Conservation (phyloP, 1,284 basidiomycete species). For the Termitomyces sp. region DNA sequence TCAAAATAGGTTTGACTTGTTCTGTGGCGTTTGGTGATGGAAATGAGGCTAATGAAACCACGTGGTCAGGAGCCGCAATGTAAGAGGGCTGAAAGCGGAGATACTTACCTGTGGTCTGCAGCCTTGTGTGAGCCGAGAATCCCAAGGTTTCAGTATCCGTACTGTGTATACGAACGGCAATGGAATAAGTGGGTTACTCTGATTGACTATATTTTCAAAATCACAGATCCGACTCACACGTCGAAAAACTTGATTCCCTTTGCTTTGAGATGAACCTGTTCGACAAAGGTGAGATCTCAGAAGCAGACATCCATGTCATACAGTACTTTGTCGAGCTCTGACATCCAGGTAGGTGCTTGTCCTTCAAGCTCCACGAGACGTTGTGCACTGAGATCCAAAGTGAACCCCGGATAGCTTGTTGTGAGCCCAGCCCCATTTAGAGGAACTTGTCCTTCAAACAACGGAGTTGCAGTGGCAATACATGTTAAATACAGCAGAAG, state of each 20-base stretch:
- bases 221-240: constrained; percentile 48
- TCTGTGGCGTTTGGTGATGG: constrained; percentile 56
- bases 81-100: constrained; percentile 18
- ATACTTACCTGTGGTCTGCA: constrained; percentile 37
- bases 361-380: constrained; percentile 75
- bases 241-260: constrained; percentile 80
- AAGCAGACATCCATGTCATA: not conserved
- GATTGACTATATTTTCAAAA: constrained; percentile 10
- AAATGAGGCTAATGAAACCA: constrained; percentile 40
- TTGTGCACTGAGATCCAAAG: constrained; percentile 63
- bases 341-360: constrained; percentile 67
- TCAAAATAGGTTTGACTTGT: constrained; percentile 52
- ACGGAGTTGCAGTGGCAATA: constrained; percentile 30
- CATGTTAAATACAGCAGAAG: constrained; percentile 36
- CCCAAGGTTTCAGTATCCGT: constrained; percentile 70
- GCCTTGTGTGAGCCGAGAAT: constrained; percentile 35
- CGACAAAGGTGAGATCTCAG: constrained; percentile 5
- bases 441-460: constrained; percentile 29
- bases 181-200: constrained; percentile 18
- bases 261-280: constrained; percentile 72
- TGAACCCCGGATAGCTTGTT: constrained; percentile 35
- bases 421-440: constrained; percentile 21
- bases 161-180: constrained; percentile 35
- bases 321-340: constrained; percentile 78
- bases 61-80: constrained; percentile 14